Conservation (phyloP, 441 rosid genomes). For the Isatis lusitanica region DNA sequence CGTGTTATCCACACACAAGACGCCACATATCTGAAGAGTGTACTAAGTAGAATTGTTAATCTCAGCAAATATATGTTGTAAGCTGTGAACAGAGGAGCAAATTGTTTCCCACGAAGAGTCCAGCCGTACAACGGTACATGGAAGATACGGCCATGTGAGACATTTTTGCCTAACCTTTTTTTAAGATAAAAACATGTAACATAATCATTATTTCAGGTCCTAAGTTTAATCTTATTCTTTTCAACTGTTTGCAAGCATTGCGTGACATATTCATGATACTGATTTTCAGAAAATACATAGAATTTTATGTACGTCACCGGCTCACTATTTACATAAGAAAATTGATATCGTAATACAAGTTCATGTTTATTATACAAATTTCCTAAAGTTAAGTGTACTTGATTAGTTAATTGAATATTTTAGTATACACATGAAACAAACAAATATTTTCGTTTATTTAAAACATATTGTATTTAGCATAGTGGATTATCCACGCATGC, state of each 20-base stretch:
- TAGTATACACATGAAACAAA: neutral
- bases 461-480: neutral
- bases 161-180: neutral
- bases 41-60: neutral
- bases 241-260: neutral
- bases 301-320: neutral
- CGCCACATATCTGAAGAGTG: slow-evolving; percentile 3
- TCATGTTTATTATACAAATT: neutral
- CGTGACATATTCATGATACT: neutral
- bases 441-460: no score
- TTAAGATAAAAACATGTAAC: neutral
- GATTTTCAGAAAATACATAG: neutral
- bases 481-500: slow-evolving; percentile 2
- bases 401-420: neutral
- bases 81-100: slow-evolving; percentile 23
- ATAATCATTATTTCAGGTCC: neutral
- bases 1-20: neutral
- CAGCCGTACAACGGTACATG: slow-evolving; percentile 27
- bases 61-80: slow-evolving; percentile 9
- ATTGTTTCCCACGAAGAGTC: slow-evolving; percentile 24
- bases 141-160: slow-evolving; percentile 25
- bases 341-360: neutral
- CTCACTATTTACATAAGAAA: neutral
- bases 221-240: no score
- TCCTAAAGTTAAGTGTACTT: neutral